Percentiles rank a stretch among this genome's conserved stretches.
Evolutionary conservation across 441 rosid species (phyloP).

Genomic region (Adansonia rubrostipa): DNA sequence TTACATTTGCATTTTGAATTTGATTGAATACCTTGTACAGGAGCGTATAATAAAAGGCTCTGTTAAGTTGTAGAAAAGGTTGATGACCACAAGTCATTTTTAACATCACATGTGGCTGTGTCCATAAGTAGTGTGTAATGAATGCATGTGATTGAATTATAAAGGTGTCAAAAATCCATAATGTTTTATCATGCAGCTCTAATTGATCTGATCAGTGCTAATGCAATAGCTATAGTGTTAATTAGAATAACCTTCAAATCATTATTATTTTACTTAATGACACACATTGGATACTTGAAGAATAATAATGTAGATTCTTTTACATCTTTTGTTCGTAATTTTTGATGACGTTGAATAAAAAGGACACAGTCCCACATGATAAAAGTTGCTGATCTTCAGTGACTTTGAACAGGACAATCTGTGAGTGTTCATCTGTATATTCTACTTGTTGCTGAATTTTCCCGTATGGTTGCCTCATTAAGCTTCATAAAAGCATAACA

Average conservation of each 20-base stretch:
- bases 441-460: no score
- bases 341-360: no score
- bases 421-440: no score
- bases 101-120: not conserved
- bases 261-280: not conserved
- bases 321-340: no score
- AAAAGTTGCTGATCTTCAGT: no score
- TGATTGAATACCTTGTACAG: not conserved
- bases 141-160: not conserved
- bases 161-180: not conserved
- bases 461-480: no score
- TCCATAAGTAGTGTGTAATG: not conserved
- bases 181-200: not conserved
- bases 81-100: not conserved
- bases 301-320: not conserved
- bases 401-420: no score
- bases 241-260: not conserved
- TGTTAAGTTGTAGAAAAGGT: not conserved
- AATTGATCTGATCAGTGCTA: not conserved
- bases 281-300: not conserved
- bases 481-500: no score
- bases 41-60: not conserved
- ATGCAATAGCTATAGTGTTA: not conserved
- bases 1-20: not conserved
- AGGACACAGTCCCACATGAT: no score